phyloP scores from a whole-genome alignment of 2,329 filamentous ascomycete species.

The Cladobotryum protrusum region DNA sequence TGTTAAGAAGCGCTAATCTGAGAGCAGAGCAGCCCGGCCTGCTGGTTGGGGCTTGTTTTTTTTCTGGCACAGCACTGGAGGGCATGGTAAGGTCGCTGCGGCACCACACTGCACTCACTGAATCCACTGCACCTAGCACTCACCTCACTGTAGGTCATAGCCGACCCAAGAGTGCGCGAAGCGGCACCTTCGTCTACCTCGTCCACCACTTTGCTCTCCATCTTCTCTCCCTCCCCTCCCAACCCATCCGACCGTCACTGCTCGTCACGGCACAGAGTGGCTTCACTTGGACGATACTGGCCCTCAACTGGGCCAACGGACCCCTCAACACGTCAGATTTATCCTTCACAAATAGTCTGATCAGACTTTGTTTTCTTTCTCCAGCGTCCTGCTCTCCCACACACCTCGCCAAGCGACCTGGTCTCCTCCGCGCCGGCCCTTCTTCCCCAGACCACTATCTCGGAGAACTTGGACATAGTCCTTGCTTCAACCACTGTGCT shows the following conservation, averaged over 20 bases:
- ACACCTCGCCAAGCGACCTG: slow-evolving; percentile 8
- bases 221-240: slow-evolving; percentile 10
- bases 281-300: slow-evolving; percentile 3
- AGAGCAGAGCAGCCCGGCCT: no score
- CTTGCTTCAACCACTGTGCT: slow-evolving; percentile 1
- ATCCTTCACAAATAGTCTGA: neutral
- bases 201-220: neutral
- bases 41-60: no score
- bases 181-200: slow-evolving; percentile 10
- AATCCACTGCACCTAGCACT: no score
- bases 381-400: neutral
- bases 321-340: neutral
- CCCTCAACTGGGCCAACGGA: slow-evolving; percentile 1
- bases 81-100: no score
- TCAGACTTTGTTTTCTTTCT: neutral
- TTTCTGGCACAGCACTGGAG: no score
- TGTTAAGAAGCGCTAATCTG: no score
- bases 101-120: no score
- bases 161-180: slow-evolving; percentile 8
- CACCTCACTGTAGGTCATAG: slow-evolving; percentile 8
- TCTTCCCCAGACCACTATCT: neutral
- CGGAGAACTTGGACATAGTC: slow-evolving; percentile 4
- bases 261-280: slow-evolving; percentile 4
- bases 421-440: slow-evolving; percentile 8
- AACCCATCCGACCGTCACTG: slow-evolving; percentile 4